These are phyloP conservation scores for Tricholoma sp. DNA, from an alignment of 768 basidiomycete genomes.

Conservation along the genomic window DNA sequence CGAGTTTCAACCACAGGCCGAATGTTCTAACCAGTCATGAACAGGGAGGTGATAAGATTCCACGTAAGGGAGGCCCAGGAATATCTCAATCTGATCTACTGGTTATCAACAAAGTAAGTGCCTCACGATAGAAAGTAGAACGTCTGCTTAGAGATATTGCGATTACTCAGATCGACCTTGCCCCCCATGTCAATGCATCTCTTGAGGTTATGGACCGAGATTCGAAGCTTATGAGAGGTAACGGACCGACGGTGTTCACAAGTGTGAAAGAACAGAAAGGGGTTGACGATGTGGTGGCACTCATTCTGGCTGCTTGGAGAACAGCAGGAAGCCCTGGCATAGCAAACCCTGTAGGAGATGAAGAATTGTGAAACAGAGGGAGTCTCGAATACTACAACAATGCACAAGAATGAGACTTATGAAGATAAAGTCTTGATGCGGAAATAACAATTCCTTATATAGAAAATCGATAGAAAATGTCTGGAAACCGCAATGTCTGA, in stretches of 20 bases:
- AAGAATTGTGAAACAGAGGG: constrained; percentile 3
- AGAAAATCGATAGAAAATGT: not conserved
- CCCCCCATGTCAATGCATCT: constrained; percentile 87
- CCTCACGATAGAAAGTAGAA: not conserved
- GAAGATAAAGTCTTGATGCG: not conserved
- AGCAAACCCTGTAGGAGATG: constrained; percentile 42
- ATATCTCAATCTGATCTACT: constrained; percentile 95
- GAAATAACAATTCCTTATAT: not conserved
- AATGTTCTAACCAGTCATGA: not conserved
- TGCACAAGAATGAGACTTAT: not conserved
- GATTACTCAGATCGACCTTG: constrained; percentile 75
- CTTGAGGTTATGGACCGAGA: constrained; percentile 94
- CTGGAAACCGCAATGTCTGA: too few species aligned
- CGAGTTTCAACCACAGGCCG: constrained; percentile 3
- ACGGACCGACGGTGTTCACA: constrained; percentile 89
- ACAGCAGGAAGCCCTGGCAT: constrained; percentile 70
- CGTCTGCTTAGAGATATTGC: not conserved
- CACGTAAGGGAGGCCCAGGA: constrained; percentile 95
- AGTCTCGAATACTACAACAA: not conserved
- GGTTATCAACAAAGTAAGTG: constrained; percentile 85
- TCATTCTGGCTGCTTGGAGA: constrained; percentile 88
- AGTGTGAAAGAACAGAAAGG: constrained; percentile 76
- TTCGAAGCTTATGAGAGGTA: constrained; percentile 88
- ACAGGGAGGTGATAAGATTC: constrained; percentile 97
- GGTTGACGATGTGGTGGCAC: constrained; percentile 73